Conservation (phyloP, 1,139 yeast species). For the Pneumocystis carinii region DNA sequence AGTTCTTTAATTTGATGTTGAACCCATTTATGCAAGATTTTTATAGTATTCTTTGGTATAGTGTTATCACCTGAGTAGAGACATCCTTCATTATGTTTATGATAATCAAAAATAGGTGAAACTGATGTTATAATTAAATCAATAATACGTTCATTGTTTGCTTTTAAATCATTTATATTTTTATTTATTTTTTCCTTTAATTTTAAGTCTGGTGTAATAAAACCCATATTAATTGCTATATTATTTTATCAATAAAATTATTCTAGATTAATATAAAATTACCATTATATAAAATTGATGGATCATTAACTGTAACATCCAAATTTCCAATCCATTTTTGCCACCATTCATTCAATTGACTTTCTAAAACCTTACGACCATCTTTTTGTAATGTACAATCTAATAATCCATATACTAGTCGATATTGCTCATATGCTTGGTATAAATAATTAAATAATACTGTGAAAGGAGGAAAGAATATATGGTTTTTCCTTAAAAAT, state of each 20-base stretch:
- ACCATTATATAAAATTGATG: not conserved
- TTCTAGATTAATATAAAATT: not conserved
- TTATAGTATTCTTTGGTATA: not conserved
- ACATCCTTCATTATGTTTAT: not conserved
- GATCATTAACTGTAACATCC: not conserved
- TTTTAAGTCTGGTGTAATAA: not conserved
- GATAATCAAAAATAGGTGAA: not conserved
- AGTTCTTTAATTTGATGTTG: not conserved
- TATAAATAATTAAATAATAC: not conserved
- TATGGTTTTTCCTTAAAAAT: not conserved
- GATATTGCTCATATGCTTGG: not conserved
- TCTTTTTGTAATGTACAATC: not conserved
- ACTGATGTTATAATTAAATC: not conserved
- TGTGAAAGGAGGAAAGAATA: not conserved
- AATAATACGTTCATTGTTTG: not conserved
- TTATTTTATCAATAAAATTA: not conserved
- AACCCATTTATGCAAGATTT: not conserved
- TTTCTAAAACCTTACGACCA: not conserved
- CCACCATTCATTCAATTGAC: not conserved
- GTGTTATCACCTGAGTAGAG: not conserved
- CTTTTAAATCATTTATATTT: not conserved
- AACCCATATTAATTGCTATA: not conserved
- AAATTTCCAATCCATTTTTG: not conserved
- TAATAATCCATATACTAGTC: not conserved
- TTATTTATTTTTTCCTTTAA: not conserved